phyloP scores from a whole-genome alignment of 331 rosid genomes.

The Rhamnella rubrinervis region DNA sequence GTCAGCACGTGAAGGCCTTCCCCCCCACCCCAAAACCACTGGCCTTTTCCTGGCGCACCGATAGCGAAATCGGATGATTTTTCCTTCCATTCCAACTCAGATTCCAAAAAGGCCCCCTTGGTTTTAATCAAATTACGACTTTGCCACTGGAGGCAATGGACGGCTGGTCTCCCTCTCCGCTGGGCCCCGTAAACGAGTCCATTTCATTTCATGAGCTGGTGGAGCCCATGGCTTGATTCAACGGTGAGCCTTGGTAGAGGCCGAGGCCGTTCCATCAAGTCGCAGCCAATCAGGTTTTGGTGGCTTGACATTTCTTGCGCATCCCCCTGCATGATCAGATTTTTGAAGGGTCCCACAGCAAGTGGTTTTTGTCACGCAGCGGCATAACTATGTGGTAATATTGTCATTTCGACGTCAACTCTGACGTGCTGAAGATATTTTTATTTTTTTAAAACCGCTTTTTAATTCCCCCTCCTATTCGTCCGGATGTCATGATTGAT shows the following conservation, averaged over 20 bases:
- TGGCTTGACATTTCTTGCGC: no score
- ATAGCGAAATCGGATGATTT: slow-evolving; percentile 21
- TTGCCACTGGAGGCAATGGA: neutral
- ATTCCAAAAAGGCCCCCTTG: neutral
- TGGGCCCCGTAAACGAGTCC: neutral
- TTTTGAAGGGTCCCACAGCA: slow-evolving; percentile 24
- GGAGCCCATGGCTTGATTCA: slow-evolving; percentile 26
- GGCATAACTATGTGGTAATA: slow-evolving; percentile 3
- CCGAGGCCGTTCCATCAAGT: no score
- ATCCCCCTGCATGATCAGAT: neutral
- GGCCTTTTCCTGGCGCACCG: neutral
- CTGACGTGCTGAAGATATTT: slow-evolving; percentile 1
- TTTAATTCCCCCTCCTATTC: neutral
- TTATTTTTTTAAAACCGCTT: neutral
- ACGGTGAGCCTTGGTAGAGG: slow-evolving; percentile 21
- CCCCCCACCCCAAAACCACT: neutral
- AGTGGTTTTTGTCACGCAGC: neutral
- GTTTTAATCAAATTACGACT: neutral
- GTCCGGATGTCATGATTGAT: neutral
- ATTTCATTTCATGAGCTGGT: neutral
- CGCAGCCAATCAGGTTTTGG: no score
- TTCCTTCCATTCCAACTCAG: neutral
- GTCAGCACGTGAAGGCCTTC: neutral
- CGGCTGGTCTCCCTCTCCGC: slow-evolving; percentile 3
- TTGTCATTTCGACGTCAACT: neutral